A percentile compares a stretch with the other conserved stretches of the same genome.
phyloP scores from a whole-genome alignment of 176 grass and related monocot genomes.

The Oryza nivara region DNA sequence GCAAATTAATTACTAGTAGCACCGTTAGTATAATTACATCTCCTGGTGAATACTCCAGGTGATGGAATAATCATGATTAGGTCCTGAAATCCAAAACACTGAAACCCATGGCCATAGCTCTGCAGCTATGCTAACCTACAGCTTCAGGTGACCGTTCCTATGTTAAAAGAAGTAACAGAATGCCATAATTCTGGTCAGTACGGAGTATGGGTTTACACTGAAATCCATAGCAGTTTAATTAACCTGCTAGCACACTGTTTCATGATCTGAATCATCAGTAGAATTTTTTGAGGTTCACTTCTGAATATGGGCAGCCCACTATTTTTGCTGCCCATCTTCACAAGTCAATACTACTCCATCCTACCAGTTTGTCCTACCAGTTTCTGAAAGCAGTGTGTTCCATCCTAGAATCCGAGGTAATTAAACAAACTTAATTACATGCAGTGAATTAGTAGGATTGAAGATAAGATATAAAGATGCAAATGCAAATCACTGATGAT shows the following conservation, averaged over 20 bases:
- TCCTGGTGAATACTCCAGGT: neutral
- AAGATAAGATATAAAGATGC: neutral
- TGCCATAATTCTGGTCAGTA: conserved; percentile 4
- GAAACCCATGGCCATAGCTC: conserved; percentile 38
- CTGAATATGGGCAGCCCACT: neutral
- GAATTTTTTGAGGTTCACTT: neutral
- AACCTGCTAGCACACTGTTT: neutral
- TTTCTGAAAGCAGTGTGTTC: neutral
- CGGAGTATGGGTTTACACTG: conserved; percentile 14
- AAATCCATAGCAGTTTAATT: conserved; percentile 27
- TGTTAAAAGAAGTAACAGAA: neutral
- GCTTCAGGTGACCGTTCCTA: neutral
- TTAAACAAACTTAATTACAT: neutral
- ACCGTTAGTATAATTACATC: neutral
- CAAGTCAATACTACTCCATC: neutral
- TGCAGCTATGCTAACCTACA: neutral
- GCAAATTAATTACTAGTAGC: neutral
- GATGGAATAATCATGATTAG: conserved; percentile 41
- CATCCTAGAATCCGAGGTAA: neutral
- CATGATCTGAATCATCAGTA: conserved; percentile 21
- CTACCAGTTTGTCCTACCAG: neutral
- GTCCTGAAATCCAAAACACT: conserved; percentile 34
- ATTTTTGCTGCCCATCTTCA: neutral
- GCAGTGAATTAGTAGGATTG: neutral
- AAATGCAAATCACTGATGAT: neutral